These are phyloP conservation scores for Hygrocybe punicea DNA, from an alignment of 768 basidiomycete species.

Conservation along the genomic window DNA sequence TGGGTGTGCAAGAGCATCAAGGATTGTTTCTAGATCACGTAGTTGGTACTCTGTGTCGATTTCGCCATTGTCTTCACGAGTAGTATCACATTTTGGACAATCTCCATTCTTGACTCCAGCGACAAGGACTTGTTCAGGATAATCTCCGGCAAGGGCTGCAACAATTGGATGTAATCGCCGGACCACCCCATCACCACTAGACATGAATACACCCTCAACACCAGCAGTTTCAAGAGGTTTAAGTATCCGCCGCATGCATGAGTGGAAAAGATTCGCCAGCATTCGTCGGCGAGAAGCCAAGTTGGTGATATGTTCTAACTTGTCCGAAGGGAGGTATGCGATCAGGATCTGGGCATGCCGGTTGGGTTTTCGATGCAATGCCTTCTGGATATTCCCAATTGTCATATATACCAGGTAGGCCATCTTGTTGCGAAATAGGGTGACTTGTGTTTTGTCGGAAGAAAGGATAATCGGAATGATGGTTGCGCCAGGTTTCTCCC, in stretches of 20 bases:
- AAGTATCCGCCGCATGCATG: slow-evolving; percentile 29
- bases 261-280: slow-evolving; percentile 38
- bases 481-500: slow-evolving; percentile 21
- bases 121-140: slow-evolving; percentile 40
- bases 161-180: slow-evolving; percentile 35
- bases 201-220: slow-evolving; percentile 28
- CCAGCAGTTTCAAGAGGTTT: slow-evolving; percentile 30
- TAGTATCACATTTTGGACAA: slow-evolving; percentile 27
- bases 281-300: slow-evolving; percentile 23
- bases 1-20: too few relatives aligned
- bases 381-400: slow-evolving; percentile 39
- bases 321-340: slow-evolving; percentile 40
- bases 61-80: slow-evolving; percentile 13
- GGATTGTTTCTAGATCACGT: too few relatives aligned
- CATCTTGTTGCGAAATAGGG: slow-evolving; percentile 35
- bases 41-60: slow-evolving; percentile 1
- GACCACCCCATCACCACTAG: slow-evolving; percentile 30
- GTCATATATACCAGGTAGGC: slow-evolving; percentile 46
- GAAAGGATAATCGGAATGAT: slow-evolving; percentile 39
- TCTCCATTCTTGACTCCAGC: slow-evolving; percentile 19
- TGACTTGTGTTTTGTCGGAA: slow-evolving; percentile 42
- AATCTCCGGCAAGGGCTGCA: slow-evolving; percentile 37
- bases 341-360: slow-evolving; percentile 35
- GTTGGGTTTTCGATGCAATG: slow-evolving; percentile 31
- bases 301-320: slow-evolving; percentile 31